Percentiles rank a stretch among this genome's conserved stretches.
These are phyloP conservation scores for Rubia balearica DNA, from an alignment of 305 asterid species.

Conservation along the genomic window DNA sequence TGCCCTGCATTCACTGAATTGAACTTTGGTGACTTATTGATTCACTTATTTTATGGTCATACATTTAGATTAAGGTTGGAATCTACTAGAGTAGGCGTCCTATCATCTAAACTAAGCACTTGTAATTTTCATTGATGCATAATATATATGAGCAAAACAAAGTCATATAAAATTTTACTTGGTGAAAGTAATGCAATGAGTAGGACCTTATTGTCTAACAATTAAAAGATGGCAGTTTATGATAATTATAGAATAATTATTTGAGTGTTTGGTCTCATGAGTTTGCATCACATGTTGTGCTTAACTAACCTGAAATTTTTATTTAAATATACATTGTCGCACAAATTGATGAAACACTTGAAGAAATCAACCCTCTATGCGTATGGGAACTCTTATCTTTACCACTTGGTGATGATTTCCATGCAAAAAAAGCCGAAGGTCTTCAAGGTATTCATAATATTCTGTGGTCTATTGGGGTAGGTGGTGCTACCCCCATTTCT, in stretches of 20 bases:
- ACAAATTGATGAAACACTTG: conserved; percentile 89
- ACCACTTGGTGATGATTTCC: conserved; percentile 69
- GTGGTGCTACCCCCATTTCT: conserved; percentile 89
- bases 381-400: conserved; percentile 75
- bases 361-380: conserved; percentile 80
- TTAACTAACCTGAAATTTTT: not conserved
- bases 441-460: conserved; percentile 91
- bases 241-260: conserved; percentile 46
- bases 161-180: too few species aligned
- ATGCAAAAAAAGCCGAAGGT: conserved; percentile 67
- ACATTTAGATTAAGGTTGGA: too few species aligned
- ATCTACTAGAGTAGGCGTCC: too few species aligned
- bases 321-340: conserved; percentile 26
- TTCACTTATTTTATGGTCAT: too few species aligned
- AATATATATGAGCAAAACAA: too few species aligned
- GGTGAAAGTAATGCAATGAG: too few species aligned
- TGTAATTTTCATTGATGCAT: too few species aligned
- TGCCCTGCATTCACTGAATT: too few species aligned
- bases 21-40: too few species aligned
- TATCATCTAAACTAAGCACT: too few species aligned
- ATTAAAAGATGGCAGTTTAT: too few species aligned
- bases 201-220: too few species aligned
- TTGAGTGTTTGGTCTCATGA: conserved; percentile 5
- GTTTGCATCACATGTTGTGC: not conserved
- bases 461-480: conserved; percentile 98